Evolutionary conservation across 176 grass and related monocot species (phyloP).

Genomic region (Avena atlantica): DNA sequence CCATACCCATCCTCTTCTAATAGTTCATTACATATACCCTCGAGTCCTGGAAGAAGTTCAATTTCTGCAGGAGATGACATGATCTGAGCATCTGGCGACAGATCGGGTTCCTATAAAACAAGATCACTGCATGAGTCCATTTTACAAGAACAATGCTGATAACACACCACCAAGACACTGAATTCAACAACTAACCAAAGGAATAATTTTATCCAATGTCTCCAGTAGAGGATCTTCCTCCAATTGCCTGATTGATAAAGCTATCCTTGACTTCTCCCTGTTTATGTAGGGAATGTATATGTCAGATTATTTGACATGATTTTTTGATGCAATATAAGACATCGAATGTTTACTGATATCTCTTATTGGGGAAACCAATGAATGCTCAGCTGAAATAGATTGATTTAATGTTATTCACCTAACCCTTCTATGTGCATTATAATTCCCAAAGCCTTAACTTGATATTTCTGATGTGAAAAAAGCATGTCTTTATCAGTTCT

Average conservation of each 20-base stretch:
- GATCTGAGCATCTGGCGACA: conserved; percentile 40
- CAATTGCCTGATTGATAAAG: conserved; percentile 88
- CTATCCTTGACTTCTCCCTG: conserved; percentile 86
- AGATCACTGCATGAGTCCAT: neutral
- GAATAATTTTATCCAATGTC: conserved; percentile 96
- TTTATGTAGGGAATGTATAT: conserved; percentile 20
- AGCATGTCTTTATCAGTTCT: neutral
- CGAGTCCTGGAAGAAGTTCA: conserved; percentile 88
- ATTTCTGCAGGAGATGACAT: conserved; percentile 52
- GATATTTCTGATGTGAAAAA: neutral
- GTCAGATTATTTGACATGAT: neutral
- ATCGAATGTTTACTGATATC: neutral
- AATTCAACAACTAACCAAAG: conserved; percentile 55
- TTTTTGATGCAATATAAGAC: neutral
- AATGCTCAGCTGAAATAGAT: neutral
- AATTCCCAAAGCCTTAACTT: neutral
- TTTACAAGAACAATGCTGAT: neutral
- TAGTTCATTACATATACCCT: conserved; percentile 90
- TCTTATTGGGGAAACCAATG: neutral
- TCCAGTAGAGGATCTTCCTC: conserved; percentile 91
- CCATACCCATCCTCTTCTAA: conserved; percentile 90
- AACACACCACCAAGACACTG: neutral
- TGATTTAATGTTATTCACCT: conserved; percentile 9
- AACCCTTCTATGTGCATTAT: neutral
- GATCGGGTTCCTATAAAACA: conserved; percentile 57